Evolutionary conservation across 148 eudicot species (phyloP).

Genomic region (Fagopyrum tataricum): DNA sequence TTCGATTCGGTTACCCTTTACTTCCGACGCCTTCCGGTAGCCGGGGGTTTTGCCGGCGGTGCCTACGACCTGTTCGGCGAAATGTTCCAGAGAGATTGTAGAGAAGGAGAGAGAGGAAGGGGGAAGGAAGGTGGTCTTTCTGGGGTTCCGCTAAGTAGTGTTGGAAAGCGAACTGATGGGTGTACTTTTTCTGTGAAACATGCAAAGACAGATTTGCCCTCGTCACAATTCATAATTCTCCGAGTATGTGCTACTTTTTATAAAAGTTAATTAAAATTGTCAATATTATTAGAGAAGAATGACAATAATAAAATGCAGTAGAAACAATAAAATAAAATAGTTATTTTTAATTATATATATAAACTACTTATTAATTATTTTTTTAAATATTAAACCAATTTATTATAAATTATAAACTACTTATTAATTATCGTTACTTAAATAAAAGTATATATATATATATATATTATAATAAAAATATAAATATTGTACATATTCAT

Average conservation of each 20-base stretch:
- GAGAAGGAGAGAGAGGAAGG: neutral
- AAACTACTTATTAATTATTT: too few relatives aligned
- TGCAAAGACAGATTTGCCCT: constrained; percentile 27
- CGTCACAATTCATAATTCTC: neutral
- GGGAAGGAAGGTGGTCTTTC: constrained; percentile 18
- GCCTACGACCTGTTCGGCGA: constrained; percentile 33
- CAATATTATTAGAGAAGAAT: too few relatives aligned
- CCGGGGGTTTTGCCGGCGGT: constrained; percentile 23
- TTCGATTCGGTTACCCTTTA: neutral
- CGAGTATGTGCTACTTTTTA: neutral
- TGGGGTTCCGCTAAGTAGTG: constrained; percentile 37
- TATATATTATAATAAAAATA: too few relatives aligned
- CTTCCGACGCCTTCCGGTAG: neutral
- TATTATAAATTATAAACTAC: too few relatives aligned
- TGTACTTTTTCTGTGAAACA: constrained; percentile 17
- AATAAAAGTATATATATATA: too few relatives aligned
- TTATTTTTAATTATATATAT: too few relatives aligned
- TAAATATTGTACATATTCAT: too few relatives aligned
- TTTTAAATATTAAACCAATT: too few relatives aligned
- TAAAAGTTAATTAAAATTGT: too few relatives aligned
- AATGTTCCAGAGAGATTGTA: constrained; percentile 24
- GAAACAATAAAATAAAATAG: too few relatives aligned
- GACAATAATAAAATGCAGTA: too few relatives aligned
- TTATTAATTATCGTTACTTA: too few relatives aligned
- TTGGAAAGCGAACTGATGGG: constrained; percentile 57